phyloP scores from a whole-genome alignment of 2,329 filamentous ascomycete genomes.

The Epicoccum sorghinum region DNA sequence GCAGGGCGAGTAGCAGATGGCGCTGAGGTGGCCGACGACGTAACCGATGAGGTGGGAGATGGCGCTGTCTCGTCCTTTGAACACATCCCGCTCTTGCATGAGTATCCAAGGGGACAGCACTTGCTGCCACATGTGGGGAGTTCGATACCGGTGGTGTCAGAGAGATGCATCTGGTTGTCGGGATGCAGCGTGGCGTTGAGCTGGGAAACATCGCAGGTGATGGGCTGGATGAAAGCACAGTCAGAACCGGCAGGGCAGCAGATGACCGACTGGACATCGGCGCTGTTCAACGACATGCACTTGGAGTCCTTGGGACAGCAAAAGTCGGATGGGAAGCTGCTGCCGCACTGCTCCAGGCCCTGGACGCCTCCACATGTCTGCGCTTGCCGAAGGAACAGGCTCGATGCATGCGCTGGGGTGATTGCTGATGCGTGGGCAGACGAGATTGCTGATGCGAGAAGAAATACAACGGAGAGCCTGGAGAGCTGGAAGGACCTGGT shows the following conservation, averaged over 20 bases:
- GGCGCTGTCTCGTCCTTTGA: constrained; percentile 52
- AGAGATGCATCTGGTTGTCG: constrained; percentile 69
- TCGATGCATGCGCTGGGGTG: constrained; percentile 26
- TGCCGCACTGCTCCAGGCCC: constrained; percentile 59
- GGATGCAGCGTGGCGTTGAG: constrained; percentile 66
- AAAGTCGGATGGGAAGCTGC: constrained; percentile 66
- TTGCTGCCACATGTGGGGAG: constrained; percentile 63
- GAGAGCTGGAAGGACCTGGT: constrained; percentile 39
- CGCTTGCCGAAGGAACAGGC: constrained; percentile 39
- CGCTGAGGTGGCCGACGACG: constrained; percentile 27
- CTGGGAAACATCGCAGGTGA: constrained; percentile 66
- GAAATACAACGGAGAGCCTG: constrained; percentile 40
- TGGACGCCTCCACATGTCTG: constrained; percentile 58
- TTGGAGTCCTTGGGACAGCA: constrained; percentile 64
- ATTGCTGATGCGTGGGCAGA: constrained; percentile 28
- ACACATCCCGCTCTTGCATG: constrained; percentile 63
- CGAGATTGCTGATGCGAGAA: constrained; percentile 35
- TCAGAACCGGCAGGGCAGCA: constrained; percentile 68
- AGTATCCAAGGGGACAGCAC: constrained; percentile 77
- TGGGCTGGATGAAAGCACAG: constrained; percentile 67
- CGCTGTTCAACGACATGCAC: constrained; percentile 65
- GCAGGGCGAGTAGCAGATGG: constrained; percentile 37
- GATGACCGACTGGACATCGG: constrained; percentile 68
- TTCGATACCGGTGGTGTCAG: constrained; percentile 59
- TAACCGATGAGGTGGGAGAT: constrained; percentile 26